Evolutionary conservation across 192 early-diverging fungal genomes (phyloP).

Genomic region (Coemansia sp.): DNA sequence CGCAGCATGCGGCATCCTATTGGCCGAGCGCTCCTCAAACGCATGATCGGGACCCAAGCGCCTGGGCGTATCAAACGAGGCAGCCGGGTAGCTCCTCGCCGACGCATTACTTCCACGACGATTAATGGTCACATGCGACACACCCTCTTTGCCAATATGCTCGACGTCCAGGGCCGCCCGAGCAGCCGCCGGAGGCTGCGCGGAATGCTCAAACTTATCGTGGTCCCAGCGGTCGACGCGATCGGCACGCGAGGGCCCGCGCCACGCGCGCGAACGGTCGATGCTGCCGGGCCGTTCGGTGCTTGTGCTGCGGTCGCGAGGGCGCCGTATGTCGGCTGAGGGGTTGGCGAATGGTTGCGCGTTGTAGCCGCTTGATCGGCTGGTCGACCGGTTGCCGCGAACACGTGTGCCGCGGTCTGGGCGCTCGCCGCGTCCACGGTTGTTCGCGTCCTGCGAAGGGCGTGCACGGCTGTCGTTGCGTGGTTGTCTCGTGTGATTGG

Average conservation of each 20-base stretch:
- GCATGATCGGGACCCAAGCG: slow-evolving; percentile 14
- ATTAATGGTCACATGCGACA: slow-evolving; percentile 48
- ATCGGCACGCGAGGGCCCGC: slow-evolving; percentile 29
- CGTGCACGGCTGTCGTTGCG: background rate
- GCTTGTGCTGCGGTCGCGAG: slow-evolving; percentile 45
- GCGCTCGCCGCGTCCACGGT: too few species aligned
- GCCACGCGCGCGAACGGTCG: slow-evolving; percentile 34
- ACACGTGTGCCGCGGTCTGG: too few species aligned
- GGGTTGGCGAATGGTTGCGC: too few species aligned
- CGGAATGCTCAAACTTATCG: slow-evolving; percentile 45
- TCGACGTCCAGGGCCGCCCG: slow-evolving; percentile 18
- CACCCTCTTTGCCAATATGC: slow-evolving; percentile 45
- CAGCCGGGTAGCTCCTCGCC: slow-evolving; percentile 12
- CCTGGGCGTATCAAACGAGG: slow-evolving; percentile 28
- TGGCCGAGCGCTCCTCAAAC: slow-evolving; percentile 1
- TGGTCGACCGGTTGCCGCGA: slow-evolving; percentile 33
- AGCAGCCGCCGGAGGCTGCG: background rate
- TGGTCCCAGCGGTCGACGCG: slow-evolving; percentile 43
- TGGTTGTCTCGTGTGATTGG: background rate
- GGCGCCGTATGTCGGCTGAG: background rate
- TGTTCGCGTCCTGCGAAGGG: too few species aligned
- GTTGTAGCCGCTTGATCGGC: slow-evolving; percentile 17
- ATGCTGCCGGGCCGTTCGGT: slow-evolving; percentile 33
- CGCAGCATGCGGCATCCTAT: background rate
- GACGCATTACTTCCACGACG: slow-evolving; percentile 44